Percentiles rank a stretch among this genome's conserved stretches.
These are phyloP conservation scores for Oropetium thomaeum DNA, from an alignment of 176 grass and related monocot genomes.

Conservation along the genomic window DNA sequence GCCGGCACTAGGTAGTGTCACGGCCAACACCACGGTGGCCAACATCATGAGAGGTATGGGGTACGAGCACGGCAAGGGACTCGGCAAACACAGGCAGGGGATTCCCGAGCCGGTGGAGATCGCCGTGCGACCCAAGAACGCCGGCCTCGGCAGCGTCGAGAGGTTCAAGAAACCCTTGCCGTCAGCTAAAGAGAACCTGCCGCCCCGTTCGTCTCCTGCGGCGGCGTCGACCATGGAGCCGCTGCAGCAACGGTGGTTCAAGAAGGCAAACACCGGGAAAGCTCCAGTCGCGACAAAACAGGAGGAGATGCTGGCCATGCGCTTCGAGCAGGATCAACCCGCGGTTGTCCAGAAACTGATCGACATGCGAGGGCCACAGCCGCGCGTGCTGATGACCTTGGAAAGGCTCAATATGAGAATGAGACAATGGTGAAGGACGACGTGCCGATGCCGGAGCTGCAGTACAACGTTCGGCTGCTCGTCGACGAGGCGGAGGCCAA, in stretches of 20 bases:
- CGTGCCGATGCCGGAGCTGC: conserved; percentile 63
- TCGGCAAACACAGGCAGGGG: conserved; percentile 66
- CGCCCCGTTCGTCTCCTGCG: neutral
- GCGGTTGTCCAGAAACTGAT: conserved; percentile 56
- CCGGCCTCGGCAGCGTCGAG: conserved; percentile 56
- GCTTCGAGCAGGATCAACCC: conserved; percentile 28
- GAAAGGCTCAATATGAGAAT: conserved; percentile 53
- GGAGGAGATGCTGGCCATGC: conserved; percentile 39
- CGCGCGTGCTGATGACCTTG: conserved; percentile 50
- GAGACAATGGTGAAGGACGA: conserved; percentile 45
- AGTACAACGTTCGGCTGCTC: conserved; percentile 54
- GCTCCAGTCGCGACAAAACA: conserved; percentile 34
- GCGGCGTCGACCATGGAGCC: neutral
- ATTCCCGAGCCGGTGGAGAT: conserved; percentile 37
- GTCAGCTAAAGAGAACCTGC: conserved; percentile 30
- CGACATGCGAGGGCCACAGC: conserved; percentile 64
- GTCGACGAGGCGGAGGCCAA: conserved; percentile 45
- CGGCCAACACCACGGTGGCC: conserved; percentile 43
- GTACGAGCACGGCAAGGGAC: conserved; percentile 44
- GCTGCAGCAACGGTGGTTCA: conserved; percentile 47
- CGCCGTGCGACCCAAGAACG: conserved; percentile 51
- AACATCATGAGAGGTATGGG: conserved; percentile 56
- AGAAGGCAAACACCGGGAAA: conserved; percentile 36
- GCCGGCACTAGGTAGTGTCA: conserved; percentile 25
- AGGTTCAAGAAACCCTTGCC: conserved; percentile 51